These are phyloP conservation scores for Oryza nivara DNA, from an alignment of 176 grass and related monocot species.

Conservation along the genomic window DNA sequence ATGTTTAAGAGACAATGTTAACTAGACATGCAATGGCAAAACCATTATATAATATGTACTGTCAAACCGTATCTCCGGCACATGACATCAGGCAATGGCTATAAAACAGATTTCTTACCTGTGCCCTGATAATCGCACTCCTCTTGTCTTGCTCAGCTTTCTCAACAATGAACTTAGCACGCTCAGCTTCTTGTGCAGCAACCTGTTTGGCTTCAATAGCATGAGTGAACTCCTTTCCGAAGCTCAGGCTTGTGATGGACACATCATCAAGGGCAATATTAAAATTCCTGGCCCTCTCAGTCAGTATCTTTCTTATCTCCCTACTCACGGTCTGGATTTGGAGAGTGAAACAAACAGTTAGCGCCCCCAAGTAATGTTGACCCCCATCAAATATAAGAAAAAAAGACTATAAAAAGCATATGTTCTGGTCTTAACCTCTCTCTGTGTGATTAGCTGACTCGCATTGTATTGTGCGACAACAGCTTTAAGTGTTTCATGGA, in stretches of 20 bases:
- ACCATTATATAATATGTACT: neutral
- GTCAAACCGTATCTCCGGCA: neutral
- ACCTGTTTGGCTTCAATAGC: slow-evolving; percentile 93
- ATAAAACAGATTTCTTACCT: slow-evolving; percentile 43
- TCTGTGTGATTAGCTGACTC: slow-evolving; percentile 86
- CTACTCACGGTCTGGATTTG: slow-evolving; percentile 76
- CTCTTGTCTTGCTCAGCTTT: slow-evolving; percentile 93
- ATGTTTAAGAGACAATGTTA: neutral
- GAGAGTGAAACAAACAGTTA: neutral
- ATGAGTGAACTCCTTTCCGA: slow-evolving; percentile 89
- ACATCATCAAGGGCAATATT: slow-evolving; percentile 84
- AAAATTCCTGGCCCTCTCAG: slow-evolving; percentile 76
- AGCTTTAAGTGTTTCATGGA: slow-evolving; percentile 86
- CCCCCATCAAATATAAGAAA: neutral
- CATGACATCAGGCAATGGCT: neutral
- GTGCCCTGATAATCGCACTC: slow-evolving; percentile 84
- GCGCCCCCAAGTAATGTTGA: neutral
- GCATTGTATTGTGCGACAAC: slow-evolving; percentile 86
- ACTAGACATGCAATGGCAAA: neutral
- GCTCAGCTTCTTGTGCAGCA: slow-evolving; percentile 84
- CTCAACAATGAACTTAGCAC: slow-evolving; percentile 91
- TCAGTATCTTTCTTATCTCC: slow-evolving; percentile 94
- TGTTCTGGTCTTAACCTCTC: slow-evolving; percentile 64
- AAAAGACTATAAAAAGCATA: slow-evolving; percentile 5
- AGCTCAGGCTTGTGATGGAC: slow-evolving; percentile 87